Evolutionary conservation across 1,284 basidiomycete species (phyloP).

Genomic region (Ganoderma multipileum): DNA sequence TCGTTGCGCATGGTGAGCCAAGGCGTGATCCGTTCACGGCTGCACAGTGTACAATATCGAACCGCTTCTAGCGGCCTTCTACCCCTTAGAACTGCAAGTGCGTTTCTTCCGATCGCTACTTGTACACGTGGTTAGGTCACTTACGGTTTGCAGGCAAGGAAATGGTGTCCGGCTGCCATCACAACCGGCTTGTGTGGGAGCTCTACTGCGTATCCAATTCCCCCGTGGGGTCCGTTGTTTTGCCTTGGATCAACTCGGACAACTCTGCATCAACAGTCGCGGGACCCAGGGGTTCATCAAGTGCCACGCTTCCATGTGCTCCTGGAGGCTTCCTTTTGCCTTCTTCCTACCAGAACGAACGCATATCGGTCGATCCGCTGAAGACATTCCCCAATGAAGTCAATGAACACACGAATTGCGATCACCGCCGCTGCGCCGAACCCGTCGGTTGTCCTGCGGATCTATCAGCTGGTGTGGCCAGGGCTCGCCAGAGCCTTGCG

Average conservation of each 20-base stretch:
- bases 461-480: neutral
- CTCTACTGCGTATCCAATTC: neutral
- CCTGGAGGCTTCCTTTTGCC: constrained; percentile 5
- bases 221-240: constrained; percentile 9
- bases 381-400: neutral
- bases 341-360: neutral
- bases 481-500: neutral
- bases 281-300: constrained; percentile 17
- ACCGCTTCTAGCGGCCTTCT: neutral
- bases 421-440: neutral
- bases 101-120: neutral
- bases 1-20: neutral
- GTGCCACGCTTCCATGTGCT: constrained; percentile 23
- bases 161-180: neutral
- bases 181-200: neutral
- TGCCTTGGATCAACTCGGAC: too few relatives aligned
- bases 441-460: neutral
- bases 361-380: neutral
- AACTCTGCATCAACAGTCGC: neutral
- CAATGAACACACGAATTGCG: neutral
- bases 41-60: neutral
- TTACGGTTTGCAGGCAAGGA: neutral
- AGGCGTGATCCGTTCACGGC: neutral
- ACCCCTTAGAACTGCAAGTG: neutral
- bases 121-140: neutral